These are phyloP conservation scores for Malus hybrid DNA, from an alignment of 331 rosid species.

Conservation along the genomic window DNA sequence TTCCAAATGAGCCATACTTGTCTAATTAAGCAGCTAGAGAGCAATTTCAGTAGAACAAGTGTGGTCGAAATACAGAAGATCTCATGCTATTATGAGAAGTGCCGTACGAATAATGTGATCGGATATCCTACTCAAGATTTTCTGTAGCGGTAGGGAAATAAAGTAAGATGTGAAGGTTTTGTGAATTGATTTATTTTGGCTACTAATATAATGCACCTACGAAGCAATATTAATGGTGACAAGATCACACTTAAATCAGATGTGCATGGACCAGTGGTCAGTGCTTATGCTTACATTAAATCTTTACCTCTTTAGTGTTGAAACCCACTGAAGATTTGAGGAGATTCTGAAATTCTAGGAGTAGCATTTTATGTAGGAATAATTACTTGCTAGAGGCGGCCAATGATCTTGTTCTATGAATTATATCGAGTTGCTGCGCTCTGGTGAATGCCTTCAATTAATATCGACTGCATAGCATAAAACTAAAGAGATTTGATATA, in stretches of 20 bases:
- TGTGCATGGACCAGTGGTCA: neutral
- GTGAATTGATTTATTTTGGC: neutral
- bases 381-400: conserved; percentile 10
- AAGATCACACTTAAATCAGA: neutral
- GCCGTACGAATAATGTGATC: neutral
- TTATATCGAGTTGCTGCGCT: neutral
- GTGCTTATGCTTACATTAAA: conserved; percentile 3
- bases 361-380: neutral
- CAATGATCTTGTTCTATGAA: conserved; percentile 2
- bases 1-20: no score
- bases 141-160: neutral
- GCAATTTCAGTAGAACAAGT: no score
- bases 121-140: neutral
- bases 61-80: no score
- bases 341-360: neutral
- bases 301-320: neutral
- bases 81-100: neutral
- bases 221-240: neutral
- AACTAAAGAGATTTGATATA: neutral
- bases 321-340: conserved; percentile 5
- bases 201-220: neutral
- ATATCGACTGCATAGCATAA: neutral
- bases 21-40: neutral
- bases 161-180: neutral
- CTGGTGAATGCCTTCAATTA: neutral